Base-by-base conservation (phyloP, 768 basidiomycete genomes). In the Polyporus arcularius region DNA sequence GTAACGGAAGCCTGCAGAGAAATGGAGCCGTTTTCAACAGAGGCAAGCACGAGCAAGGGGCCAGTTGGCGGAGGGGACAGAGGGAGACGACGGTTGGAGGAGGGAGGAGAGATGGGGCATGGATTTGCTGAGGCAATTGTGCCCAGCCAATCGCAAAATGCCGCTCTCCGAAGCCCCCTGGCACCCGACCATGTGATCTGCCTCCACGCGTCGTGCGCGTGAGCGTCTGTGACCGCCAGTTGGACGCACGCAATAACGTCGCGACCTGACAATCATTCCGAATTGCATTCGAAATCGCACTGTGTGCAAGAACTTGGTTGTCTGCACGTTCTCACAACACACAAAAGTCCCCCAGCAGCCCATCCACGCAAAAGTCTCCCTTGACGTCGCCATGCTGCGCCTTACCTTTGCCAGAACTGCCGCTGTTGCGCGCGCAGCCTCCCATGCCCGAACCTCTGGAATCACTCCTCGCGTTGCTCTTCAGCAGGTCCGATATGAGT, bases 41-140 rank as follows among this genome's bases (percentile, higher is more conserved):
- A 26, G 9, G 40, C 9, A 18, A 51, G 28, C 15, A 53, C 21
- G 42, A 32, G 43, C 39, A 16, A n/a, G 38, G 28, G 50, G 32
- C 28, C 42, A 50, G 55, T 10, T 2, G 16, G 18, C 9, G 10
- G 45, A 50, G 65, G 43, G 56, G 57, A 59, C 49, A 54, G 15
- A n/a, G 43, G 57, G 41, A 50, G 61, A 46, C 42, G 60, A 47
- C 42, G 62, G 61, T 57, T 52, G 65, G 62, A 26, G 43, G 42
- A 60, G 60, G 62, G 54, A 57, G 53, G 40, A 28, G 40, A n/a
- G 52, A 47, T 43, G 26, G 48, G 21, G 42, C 18, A 40, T 48
- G 56, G 53, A 30, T 48, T 28, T 46, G 62, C 59, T 76, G 78
- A 75, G 78, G 76, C 78, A 79, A 68, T 78, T 79, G 50, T 73